Percentiles rank a stretch among this genome's conserved stretches.
Evolutionary conservation across 306 rosid genomes (phyloP).

Genomic region (Casuarina equisetifolia): DNA sequence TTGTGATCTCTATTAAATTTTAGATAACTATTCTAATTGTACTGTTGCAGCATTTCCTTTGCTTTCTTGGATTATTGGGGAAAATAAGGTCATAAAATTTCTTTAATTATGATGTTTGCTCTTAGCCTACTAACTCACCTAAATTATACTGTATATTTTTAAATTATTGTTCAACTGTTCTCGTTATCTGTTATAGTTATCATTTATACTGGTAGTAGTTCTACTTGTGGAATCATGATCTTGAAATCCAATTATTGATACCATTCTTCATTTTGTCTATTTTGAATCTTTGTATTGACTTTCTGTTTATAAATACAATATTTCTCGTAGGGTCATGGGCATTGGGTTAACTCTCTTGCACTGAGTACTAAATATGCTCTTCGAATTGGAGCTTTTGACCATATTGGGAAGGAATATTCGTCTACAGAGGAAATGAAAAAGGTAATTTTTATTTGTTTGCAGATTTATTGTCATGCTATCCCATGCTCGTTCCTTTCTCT

Average conservation of each 20-base stretch:
- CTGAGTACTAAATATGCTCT: constrained; percentile 93
- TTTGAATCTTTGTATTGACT: constrained; percentile 11
- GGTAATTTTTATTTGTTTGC: constrained; percentile 40
- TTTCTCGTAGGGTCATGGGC: constrained; percentile 83
- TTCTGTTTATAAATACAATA: constrained; percentile 22
- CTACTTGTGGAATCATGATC: constrained; percentile 7
- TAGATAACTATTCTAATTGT: background rate
- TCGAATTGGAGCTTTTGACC: constrained; percentile 94
- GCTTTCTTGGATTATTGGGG: background rate
- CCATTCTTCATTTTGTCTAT: constrained; percentile 4
- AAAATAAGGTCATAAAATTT: background rate
- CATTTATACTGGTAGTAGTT: background rate
- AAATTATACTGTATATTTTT: background rate
- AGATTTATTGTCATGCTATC: background rate
- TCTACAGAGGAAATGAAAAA: constrained; percentile 85
- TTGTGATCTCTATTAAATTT: background rate
- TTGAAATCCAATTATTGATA: background rate
- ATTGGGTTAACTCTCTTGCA: constrained; percentile 96
- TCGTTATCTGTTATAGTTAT: background rate
- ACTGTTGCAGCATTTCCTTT: background rate
- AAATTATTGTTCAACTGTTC: background rate
- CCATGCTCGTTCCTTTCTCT: background rate
- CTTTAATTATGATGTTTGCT: background rate
- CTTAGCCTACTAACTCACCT: background rate
- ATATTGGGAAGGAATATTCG: constrained; percentile 75